These are phyloP conservation scores for Myriangium duriaei DNA, from an alignment of 2,329 filamentous ascomycete species.

Conservation along the genomic window DNA sequence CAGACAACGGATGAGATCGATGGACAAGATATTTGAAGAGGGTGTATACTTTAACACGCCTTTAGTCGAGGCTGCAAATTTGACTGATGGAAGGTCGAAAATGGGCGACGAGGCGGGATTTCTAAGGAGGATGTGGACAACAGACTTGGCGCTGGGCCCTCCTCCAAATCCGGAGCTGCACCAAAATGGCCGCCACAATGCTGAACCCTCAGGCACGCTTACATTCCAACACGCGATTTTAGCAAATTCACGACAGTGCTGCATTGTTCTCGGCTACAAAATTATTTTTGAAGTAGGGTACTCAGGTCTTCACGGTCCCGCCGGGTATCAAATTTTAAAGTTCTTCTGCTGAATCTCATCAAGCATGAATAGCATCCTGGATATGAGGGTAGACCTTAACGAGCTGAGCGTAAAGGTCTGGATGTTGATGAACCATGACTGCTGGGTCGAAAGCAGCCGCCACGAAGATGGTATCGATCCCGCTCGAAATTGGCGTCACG, in stretches of 20 bases:
- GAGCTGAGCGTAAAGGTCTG: constrained; percentile 69
- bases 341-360: no score
- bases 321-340: no score
- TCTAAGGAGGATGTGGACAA: background rate
- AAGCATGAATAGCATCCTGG: constrained; percentile 52
- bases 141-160: background rate
- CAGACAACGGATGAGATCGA: no score
- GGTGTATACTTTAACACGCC: no score
- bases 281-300: no score
- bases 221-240: no score
- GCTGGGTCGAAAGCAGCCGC: constrained; percentile 54
- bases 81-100: background rate
- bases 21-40: no score
- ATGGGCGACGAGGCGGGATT: background rate
- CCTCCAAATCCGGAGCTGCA: background rate
- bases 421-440: constrained; percentile 64
- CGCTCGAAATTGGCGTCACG: constrained; percentile 73
- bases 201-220: background rate
- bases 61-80: background rate
- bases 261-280: no score
- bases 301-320: no score
- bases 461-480: constrained; percentile 87
- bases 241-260: no score
- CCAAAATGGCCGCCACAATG: background rate
- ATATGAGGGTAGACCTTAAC: constrained; percentile 72